Conservation (phyloP, 345 rosid species). For the Microthlaspi erraticum region DNA sequence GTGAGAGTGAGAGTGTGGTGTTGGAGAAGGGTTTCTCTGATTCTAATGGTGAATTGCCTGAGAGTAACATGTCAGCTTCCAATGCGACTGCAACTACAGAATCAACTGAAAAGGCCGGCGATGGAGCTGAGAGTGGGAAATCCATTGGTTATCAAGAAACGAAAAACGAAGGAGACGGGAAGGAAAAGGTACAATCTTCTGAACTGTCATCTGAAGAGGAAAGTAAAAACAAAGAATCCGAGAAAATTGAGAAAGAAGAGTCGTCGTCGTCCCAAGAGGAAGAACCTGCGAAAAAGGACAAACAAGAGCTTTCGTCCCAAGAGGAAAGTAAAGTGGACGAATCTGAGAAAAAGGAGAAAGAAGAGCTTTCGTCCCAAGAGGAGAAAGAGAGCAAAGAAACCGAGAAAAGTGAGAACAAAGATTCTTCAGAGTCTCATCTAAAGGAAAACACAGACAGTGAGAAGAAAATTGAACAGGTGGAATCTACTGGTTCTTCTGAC, state of each 20-base stretch:
- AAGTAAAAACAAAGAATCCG: constrained; percentile 26
- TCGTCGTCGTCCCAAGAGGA: constrained; percentile 29
- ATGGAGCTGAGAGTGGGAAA: constrained; percentile 24
- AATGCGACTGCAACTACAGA: constrained; percentile 43
- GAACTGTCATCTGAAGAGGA: constrained; percentile 30
- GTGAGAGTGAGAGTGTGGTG: constrained; percentile 46
- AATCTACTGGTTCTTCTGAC: constrained; percentile 43
- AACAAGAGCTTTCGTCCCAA: constrained; percentile 24
- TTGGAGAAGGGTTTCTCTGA: constrained; percentile 48
- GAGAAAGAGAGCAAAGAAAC: constrained; percentile 22
- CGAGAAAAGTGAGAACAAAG: constrained; percentile 40
- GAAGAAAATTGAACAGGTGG: constrained; percentile 44
- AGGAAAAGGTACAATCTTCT: constrained; percentile 26
- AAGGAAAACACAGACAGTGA: constrained; percentile 24
- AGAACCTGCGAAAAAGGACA: constrained; percentile 36
- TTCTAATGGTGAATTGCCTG: constrained; percentile 53
- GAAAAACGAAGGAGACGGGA: constrained; percentile 33
- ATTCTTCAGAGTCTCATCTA: constrained; percentile 31
- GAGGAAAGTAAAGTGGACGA: background rate
- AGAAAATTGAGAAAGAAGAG: constrained; percentile 39
- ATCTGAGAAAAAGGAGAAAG: constrained; percentile 6
- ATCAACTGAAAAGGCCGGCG: constrained; percentile 21
- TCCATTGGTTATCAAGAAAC: constrained; percentile 37
- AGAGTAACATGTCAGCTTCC: constrained; percentile 45
- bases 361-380: constrained; percentile 8